phyloP scores from a whole-genome alignment of 2,329 filamentous ascomycete genomes.

The Fulvia fulva region DNA sequence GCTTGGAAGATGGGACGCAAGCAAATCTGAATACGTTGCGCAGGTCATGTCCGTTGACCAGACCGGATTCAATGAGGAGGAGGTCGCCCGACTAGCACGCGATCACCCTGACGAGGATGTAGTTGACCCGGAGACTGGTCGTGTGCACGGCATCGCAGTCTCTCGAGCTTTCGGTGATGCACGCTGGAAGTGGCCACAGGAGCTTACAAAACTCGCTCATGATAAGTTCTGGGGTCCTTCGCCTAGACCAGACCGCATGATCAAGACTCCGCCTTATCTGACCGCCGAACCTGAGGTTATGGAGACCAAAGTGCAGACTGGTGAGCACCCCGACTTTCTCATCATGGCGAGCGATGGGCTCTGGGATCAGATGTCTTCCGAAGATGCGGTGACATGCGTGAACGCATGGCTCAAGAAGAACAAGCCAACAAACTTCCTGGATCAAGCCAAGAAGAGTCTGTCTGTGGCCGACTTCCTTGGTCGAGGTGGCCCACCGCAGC shows the following conservation, averaged over 20 bases:
- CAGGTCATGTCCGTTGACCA: conserved; percentile 61
- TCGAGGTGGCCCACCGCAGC: background rate
- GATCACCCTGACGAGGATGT: conserved; percentile 64
- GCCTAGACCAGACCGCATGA: conserved; percentile 40
- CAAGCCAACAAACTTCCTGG: conserved; percentile 25
- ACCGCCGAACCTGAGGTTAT: conserved; percentile 64
- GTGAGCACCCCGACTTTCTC: conserved; percentile 52
- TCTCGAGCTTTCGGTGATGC: conserved; percentile 66
- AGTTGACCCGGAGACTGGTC: conserved; percentile 51
- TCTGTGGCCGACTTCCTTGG: conserved; percentile 3
- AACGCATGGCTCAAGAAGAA: conserved; percentile 54
- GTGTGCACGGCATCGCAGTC: conserved; percentile 59
- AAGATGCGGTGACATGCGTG: conserved; percentile 37
- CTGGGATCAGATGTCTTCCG: conserved; percentile 43
- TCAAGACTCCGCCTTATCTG: conserved; percentile 60
- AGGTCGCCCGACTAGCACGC: conserved; percentile 51
- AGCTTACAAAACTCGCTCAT: conserved; percentile 45
- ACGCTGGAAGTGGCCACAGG: conserved; percentile 62
- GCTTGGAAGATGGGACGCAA: conserved; percentile 50
- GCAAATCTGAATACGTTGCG: conserved; percentile 47
- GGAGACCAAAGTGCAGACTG: conserved; percentile 49
- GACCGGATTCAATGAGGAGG: conserved; percentile 59
- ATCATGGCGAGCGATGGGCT: conserved; percentile 65
- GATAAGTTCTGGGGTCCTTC: conserved; percentile 49
- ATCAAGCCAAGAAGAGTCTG: conserved; percentile 4